phyloP scores from a whole-genome alignment of 345 rosid species.

The Melaleuca quinquenervia region DNA sequence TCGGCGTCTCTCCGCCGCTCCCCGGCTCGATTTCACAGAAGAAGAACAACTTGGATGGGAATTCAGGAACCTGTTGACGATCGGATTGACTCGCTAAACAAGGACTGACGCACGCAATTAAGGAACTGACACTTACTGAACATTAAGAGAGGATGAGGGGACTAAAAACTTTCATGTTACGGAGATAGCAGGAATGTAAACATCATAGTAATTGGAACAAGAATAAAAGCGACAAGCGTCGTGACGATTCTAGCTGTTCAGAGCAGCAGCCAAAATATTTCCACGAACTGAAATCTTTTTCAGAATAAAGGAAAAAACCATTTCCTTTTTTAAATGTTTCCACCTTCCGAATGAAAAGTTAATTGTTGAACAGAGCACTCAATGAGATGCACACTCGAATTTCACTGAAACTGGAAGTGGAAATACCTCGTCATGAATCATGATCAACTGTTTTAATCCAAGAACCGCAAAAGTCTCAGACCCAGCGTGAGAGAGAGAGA shows the following conservation, averaged over 20 bases:
- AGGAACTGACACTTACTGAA: not conserved
- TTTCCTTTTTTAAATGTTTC: not conserved
- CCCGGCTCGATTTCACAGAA: conserved; percentile 79
- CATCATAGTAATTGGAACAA: not conserved
- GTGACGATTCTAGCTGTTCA: not conserved
- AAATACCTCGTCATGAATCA: not conserved
- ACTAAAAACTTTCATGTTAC: not conserved
- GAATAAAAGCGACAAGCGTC: not conserved
- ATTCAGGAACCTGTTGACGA: conserved; percentile 60
- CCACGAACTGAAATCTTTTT: not conserved
- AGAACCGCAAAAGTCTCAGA: not conserved
- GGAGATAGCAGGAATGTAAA: not conserved
- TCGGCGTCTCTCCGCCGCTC: conserved; percentile 90
- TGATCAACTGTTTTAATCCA: not conserved
- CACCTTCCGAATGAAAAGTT: not conserved
- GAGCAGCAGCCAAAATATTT: not conserved
- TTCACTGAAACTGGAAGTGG: not conserved
- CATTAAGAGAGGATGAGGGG: not conserved
- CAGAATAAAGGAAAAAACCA: not conserved
- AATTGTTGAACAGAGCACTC: not conserved
- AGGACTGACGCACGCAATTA: not conserved
- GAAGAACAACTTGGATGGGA: conserved; percentile 83
- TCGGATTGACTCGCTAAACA: not conserved
- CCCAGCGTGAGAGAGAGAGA: not conserved
- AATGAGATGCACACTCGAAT: not conserved